phyloP scores from a whole-genome alignment of 805 yeast species.

The Helenozyma baotianmanensis region DNA sequence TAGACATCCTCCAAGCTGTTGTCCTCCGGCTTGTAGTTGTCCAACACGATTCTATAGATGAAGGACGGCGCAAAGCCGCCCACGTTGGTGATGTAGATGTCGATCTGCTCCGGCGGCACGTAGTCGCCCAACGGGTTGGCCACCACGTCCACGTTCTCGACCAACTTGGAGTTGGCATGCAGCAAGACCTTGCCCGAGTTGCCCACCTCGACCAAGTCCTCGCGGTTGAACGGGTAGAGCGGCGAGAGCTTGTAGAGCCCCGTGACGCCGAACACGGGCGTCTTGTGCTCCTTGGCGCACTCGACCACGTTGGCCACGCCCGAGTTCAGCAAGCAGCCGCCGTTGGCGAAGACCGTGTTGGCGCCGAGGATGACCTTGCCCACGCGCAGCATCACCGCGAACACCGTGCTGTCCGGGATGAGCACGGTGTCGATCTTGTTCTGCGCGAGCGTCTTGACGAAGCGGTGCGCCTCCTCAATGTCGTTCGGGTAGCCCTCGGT shows the following conservation, averaged over 20 bases:
- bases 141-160: slow-evolving; percentile 68
- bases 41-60: slow-evolving; percentile 90
- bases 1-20: slow-evolving; percentile 41
- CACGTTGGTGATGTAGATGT: slow-evolving; percentile 87
- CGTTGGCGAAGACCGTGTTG: slow-evolving; percentile 89
- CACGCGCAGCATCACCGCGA: slow-evolving; percentile 95
- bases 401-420: slow-evolving; percentile 88
- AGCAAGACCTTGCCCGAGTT: slow-evolving; percentile 85
- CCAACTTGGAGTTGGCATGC: slow-evolving; percentile 63
- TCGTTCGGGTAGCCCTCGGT: slow-evolving; percentile 92
- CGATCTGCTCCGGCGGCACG: slow-evolving; percentile 89
- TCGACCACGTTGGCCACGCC: slow-evolving; percentile 94
- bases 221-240: slow-evolving; percentile 83
- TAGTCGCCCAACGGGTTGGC: slow-evolving; percentile 89
- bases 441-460: slow-evolving; percentile 74
- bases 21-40: slow-evolving; percentile 86
- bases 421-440: slow-evolving; percentile 87
- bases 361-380: slow-evolving; percentile 95
- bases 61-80: slow-evolving; percentile 97
- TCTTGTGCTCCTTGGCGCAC: slow-evolving; percentile 89
- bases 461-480: slow-evolving; percentile 67
- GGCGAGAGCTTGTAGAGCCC: slow-evolving; percentile 93
- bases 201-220: slow-evolving; percentile 82
- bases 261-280: slow-evolving; percentile 95
- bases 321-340: slow-evolving; percentile 84